These are phyloP conservation scores for Davidsoniella neocaledoniae DNA, from an alignment of 2,329 filamentous ascomycete genomes.

Conservation along the genomic window DNA sequence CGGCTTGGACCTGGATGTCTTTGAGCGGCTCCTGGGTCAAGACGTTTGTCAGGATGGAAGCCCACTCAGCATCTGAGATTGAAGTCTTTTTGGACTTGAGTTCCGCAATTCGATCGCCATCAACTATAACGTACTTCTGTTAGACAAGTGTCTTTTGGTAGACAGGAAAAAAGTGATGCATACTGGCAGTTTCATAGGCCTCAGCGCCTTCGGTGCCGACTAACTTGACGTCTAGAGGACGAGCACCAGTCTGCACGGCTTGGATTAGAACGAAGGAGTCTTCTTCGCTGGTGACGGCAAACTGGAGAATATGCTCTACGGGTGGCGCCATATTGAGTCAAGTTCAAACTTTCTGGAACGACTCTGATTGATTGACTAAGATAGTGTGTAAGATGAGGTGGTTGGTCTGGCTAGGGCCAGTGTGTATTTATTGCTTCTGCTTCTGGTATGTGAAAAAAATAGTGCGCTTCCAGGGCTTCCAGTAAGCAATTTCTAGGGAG, in stretches of 20 bases:
- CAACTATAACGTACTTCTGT: slow-evolving; percentile 1
- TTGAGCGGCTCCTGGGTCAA: slow-evolving; percentile 35
- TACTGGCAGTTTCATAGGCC: slow-evolving; percentile 41
- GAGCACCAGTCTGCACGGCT: slow-evolving; percentile 31
- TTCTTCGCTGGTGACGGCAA: slow-evolving; percentile 37
- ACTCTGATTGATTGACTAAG: too few species aligned
- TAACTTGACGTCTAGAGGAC: slow-evolving; percentile 46
- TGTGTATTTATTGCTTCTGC: too few species aligned
- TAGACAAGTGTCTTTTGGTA: background rate
- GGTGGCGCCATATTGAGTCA: background rate
- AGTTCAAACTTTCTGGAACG: too few species aligned
- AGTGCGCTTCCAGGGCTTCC: too few species aligned
- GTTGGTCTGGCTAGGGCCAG: too few species aligned
- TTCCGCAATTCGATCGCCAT: slow-evolving; percentile 33
- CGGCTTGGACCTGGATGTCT: slow-evolving; percentile 43
- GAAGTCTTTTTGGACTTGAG: slow-evolving; percentile 36
- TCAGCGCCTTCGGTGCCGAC: slow-evolving; percentile 50
- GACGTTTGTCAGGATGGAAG: slow-evolving; percentile 38
- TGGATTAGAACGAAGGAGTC: slow-evolving; percentile 43
- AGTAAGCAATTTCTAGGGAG: too few species aligned
- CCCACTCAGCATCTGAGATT: slow-evolving; percentile 50
- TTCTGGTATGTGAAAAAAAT: too few species aligned
- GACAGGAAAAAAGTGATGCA: slow-evolving; percentile 20
- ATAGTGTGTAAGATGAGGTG: too few species aligned
- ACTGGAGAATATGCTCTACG: slow-evolving; percentile 30